Evolutionary conservation across 768 basidiomycete species (phyloP).

Genomic region (Mycena belliarum): DNA sequence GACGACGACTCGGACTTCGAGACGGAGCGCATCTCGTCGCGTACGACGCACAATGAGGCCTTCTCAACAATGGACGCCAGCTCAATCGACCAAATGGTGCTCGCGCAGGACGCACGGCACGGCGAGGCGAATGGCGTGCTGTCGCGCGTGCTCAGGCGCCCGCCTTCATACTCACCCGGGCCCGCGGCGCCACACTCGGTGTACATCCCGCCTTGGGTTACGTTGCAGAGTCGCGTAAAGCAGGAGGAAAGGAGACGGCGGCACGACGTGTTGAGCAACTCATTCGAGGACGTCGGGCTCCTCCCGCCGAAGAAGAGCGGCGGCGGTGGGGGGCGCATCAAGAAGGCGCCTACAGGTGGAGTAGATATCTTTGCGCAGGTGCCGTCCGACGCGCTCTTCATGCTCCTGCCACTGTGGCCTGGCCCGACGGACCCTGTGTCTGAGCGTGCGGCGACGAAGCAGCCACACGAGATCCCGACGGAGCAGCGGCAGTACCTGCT

Average conservation of each 20-base stretch:
- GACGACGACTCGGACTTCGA: conserved; percentile 26
- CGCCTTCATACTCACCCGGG: background rate
- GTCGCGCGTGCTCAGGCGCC: conserved; percentile 9
- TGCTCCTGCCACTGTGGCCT: conserved; percentile 86
- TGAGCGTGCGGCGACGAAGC: conserved; percentile 22
- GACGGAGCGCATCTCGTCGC: conserved; percentile 32
- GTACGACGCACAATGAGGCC: conserved; percentile 64
- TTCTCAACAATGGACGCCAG: conserved; percentile 60
- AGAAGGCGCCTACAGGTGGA: conserved; percentile 18
- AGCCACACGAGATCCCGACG: conserved; percentile 40
- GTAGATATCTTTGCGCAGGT: conserved; percentile 59
- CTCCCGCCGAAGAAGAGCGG: conserved; percentile 53
- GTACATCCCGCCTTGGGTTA: conserved; percentile 61
- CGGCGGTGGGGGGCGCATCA: conserved; percentile 18
- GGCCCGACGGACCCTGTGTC: conserved; percentile 62
- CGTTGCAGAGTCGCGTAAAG: conserved; percentile 59
- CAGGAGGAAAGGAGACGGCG: conserved; percentile 70
- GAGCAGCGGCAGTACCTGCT: conserved; percentile 70
- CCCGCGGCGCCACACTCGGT: conserved; percentile 14
- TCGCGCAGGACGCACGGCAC: conserved; percentile 27
- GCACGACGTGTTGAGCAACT: conserved; percentile 68
- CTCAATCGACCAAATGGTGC: conserved; percentile 46
- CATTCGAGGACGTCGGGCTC: conserved; percentile 80
- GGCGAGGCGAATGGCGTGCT: conserved; percentile 18
- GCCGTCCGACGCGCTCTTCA: conserved; percentile 71